phyloP scores from a whole-genome alignment of 306 rosid genomes.

The Oemleria cerasiformis region DNA sequence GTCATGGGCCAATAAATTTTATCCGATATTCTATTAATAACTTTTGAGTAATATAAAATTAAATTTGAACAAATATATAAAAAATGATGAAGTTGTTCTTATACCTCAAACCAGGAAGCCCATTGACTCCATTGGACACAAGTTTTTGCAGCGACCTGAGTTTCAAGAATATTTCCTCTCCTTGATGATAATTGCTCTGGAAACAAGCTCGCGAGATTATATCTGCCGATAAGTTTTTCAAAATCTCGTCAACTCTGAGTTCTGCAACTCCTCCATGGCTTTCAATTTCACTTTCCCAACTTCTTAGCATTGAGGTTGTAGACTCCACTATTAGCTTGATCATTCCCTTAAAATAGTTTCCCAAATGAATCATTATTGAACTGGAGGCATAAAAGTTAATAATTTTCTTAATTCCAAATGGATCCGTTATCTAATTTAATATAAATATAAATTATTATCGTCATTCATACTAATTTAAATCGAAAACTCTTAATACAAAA shows the following conservation, averaged over 20 bases:
- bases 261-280: conserved; percentile 34
- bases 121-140: conserved; percentile 30
- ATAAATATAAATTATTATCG: no score
- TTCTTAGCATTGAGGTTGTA: conserved; percentile 28
- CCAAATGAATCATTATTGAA: background rate
- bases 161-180: conserved; percentile 47
- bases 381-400: background rate
- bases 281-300: conserved; percentile 48
- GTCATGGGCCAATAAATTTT: no score
- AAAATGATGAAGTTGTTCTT: no score
- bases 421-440: no score
- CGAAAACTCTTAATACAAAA: no score
- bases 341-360: conserved; percentile 40
- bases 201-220: conserved; percentile 57
- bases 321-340: conserved; percentile 48
- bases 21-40: no score
- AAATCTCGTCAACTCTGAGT: conserved; percentile 41
- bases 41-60: no score
- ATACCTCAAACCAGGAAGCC: conserved; percentile 54
- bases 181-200: conserved; percentile 47
- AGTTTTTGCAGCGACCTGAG: conserved; percentile 42
- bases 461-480: no score
- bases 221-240: conserved; percentile 48
- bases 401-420: background rate
- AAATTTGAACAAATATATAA: no score